A percentile compares a stretch with the other conserved stretches of the same genome.
These are phyloP conservation scores for Capsicum chinense DNA, from an alignment of 257 asterid genomes.

Conservation along the genomic window DNA sequence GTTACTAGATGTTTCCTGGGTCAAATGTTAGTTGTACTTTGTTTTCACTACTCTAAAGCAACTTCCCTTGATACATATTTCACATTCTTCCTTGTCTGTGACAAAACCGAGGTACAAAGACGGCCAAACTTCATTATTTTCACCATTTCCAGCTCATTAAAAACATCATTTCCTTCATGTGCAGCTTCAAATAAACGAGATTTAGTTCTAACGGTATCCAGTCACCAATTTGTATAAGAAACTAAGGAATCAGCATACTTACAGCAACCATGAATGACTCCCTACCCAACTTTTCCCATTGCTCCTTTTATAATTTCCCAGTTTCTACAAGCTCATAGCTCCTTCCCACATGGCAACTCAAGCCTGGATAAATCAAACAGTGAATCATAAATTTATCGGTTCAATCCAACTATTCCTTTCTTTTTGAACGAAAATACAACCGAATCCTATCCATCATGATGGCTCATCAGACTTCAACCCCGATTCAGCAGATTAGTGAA, in stretches of 20 bases:
- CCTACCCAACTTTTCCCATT: no score
- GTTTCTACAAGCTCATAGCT: constrained; percentile 14
- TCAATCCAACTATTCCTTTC: background rate
- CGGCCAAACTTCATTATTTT: constrained; percentile 3
- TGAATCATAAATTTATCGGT: background rate
- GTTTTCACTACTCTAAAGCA: background rate
- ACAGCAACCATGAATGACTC: background rate
- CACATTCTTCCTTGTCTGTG: background rate
- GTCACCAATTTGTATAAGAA: constrained; percentile 6
- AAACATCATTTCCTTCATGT: background rate
- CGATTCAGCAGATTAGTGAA: constrained; percentile 9
- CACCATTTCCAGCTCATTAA: background rate
- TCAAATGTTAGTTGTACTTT: background rate
- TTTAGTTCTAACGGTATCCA: background rate
- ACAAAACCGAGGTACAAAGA: background rate
- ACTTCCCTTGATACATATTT: background rate
- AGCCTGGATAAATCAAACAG: constrained; percentile 16
- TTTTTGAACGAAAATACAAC: background rate
- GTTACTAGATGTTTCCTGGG: background rate
- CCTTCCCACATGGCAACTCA: background rate
- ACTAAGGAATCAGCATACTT: background rate
- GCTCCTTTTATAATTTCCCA: background rate
- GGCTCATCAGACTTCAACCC: constrained; percentile 7
- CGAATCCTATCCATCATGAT: background rate
- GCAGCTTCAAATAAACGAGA: background rate